Evolutionary conservation across 163 green algal species (phyloP), one percentile per base, ranked within the genome.

Genomic region (Scenedesmus sp.): DNA sequence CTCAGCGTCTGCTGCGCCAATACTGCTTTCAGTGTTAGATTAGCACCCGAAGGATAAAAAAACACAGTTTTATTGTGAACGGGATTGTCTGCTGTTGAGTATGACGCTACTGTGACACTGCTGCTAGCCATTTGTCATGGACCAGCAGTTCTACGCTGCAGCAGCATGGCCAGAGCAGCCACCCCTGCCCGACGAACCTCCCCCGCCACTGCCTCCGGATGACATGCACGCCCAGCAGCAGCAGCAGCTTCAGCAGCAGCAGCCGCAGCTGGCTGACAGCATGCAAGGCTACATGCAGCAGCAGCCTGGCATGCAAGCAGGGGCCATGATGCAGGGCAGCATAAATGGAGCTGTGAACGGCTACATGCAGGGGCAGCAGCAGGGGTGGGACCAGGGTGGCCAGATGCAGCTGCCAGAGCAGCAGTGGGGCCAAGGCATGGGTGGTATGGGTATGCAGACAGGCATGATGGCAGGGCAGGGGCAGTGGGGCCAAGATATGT

Each of bases 351-450:
- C 12, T n/a, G 55, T 67, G 34, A 54, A 66, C 34, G 85, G 66
- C 66, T 57, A 20, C 8, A 84, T 67, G 46, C 70, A 84, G 74
- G n/a, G 46, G 13, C 87, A 87, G 73, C 64, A 88, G 84, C 62
- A 66, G 52, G 26, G 26, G 4, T 81, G 59, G 84, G 23, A 79
- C 26, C 66, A 81, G 66, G 85, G 34, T 54, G 54, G 55, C 9
- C 82, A 86, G 55, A 87, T 79, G 52, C 62, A 79, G 62, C 9
- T 55, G 20, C 67, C 26, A 23, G 73, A 91, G 56, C 87, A 91
- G 73, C 87, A 86, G n/a, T 91, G 87, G 87, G 87, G 54, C 7
- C 56, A 81, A 46, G 85, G n/a, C 34, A 84, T 84, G 57, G 79
- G 26, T 46, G 84, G 23, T 15, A 59, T 77, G 66, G 62, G 60